Evolutionary conservation across 202 grass and related monocot genomes (phyloP).

Genomic region (Sporobolus alterniflorus): DNA sequence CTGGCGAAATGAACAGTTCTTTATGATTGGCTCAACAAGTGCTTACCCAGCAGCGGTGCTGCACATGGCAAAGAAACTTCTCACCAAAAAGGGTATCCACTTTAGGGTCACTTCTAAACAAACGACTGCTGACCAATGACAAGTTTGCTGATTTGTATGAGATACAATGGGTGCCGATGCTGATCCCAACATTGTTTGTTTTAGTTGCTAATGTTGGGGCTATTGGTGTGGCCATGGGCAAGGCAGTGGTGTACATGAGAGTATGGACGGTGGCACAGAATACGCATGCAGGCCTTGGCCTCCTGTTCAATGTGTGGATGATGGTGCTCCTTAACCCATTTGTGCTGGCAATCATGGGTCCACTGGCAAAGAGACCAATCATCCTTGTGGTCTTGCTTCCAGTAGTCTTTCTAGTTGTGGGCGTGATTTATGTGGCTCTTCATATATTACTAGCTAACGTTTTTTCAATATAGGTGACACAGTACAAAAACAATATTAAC

Average conservation of each 20-base stretch:
- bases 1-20: slow-evolving; percentile 70
- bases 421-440: slow-evolving; percentile 9
- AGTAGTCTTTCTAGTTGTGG: slow-evolving; percentile 26
- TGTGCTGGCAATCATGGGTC: slow-evolving; percentile 71
- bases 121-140: slow-evolving; percentile 41
- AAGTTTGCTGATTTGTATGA: slow-evolving; percentile 71
- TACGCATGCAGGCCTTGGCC: slow-evolving; percentile 48
- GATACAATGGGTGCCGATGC: slow-evolving; percentile 62
- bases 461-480: slow-evolving; percentile 8
- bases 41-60: slow-evolving; percentile 56
- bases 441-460: background rate
- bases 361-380: slow-evolving; percentile 55
- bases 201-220: slow-evolving; percentile 51
- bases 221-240: slow-evolving; percentile 62
- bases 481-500: slow-evolving; percentile 5
- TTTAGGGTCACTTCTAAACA: slow-evolving; percentile 60
- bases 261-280: slow-evolving; percentile 38
- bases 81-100: slow-evolving; percentile 60
- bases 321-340: slow-evolving; percentile 84
- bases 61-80: slow-evolving; percentile 64
- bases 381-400: slow-evolving; percentile 49
- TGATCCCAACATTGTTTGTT: slow-evolving; percentile 52
- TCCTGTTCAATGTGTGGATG: slow-evolving; percentile 86
- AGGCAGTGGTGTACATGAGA: slow-evolving; percentile 51
- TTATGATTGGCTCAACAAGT: slow-evolving; percentile 45